Evolutionary conservation across 176 grass and related monocot species (phyloP).

Genomic region (Bromus sterilis): DNA sequence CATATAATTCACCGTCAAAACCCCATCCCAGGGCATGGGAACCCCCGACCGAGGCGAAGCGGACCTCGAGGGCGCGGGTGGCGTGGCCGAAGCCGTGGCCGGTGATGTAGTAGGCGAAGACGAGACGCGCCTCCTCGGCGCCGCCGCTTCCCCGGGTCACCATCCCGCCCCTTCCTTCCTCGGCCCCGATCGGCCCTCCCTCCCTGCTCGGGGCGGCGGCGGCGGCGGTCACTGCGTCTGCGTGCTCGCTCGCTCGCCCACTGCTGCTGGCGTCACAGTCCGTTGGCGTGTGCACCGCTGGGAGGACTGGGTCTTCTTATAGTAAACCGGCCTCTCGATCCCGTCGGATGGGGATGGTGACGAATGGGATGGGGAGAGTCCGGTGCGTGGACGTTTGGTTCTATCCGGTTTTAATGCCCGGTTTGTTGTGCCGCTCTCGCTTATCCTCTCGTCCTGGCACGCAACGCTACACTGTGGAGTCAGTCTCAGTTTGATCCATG

Average conservation of each 20-base stretch:
- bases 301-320: not conserved
- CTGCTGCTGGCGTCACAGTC: not conserved
- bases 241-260: too few relatives aligned
- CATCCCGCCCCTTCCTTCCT: constrained; percentile 14
- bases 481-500: too few relatives aligned
- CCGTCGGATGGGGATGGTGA: not conserved
- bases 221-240: too few relatives aligned
- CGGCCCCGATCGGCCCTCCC: not conserved
- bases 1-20: not conserved
- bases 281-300: not conserved
- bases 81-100: constrained; percentile 98
- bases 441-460: too few relatives aligned
- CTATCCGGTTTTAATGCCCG: not conserved
- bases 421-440: not conserved
- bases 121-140: constrained; percentile 29
- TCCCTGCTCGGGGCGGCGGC: not conserved
- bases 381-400: not conserved
- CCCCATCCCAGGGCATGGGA: not conserved
- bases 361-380: not conserved
- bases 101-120: constrained; percentile 93
- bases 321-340: not conserved
- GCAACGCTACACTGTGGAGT: too few relatives aligned
- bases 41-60: not conserved
- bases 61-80: constrained; percentile 81
- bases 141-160: constrained; percentile 22